phyloP scores from a whole-genome alignment of 2,329 filamentous ascomycete genomes.

The Arachnopeziza araneosa region DNA sequence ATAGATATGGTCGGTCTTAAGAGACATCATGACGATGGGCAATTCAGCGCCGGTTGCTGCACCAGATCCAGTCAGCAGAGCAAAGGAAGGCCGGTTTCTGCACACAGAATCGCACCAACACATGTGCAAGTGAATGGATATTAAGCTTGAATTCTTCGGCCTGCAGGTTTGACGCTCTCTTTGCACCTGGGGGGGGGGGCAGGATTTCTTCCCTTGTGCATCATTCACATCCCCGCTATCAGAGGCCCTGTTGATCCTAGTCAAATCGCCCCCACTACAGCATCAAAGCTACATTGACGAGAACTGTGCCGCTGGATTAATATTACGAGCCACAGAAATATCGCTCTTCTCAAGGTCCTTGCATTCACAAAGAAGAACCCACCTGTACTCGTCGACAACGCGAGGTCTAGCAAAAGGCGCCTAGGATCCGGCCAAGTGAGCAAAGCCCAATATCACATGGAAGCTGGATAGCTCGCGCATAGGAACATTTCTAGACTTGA shows the following conservation, averaged over 20 bases:
- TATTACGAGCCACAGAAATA: not conserved
- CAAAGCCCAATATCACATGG: not conserved
- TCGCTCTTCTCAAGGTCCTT: not conserved
- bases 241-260: not conserved
- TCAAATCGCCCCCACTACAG: not conserved
- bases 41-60: too few relatives aligned
- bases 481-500: not conserved
- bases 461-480: not conserved
- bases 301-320: not conserved
- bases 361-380: not conserved
- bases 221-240: not conserved
- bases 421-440: not conserved
- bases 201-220: too few relatives aligned
- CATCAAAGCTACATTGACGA: not conserved
- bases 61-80: not conserved
- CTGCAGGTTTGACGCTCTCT: too few relatives aligned
- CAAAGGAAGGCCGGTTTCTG: not conserved
- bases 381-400: not conserved
- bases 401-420: not conserved
- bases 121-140: too few relatives aligned
- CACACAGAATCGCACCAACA: too few relatives aligned
- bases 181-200: too few relatives aligned
- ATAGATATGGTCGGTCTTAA: not conserved
- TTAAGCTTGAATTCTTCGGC: too few relatives aligned
- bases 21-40: not conserved